Conservation (phyloP, 2,329 filamentous ascomycete species). For the Epichloe scottii region DNA sequence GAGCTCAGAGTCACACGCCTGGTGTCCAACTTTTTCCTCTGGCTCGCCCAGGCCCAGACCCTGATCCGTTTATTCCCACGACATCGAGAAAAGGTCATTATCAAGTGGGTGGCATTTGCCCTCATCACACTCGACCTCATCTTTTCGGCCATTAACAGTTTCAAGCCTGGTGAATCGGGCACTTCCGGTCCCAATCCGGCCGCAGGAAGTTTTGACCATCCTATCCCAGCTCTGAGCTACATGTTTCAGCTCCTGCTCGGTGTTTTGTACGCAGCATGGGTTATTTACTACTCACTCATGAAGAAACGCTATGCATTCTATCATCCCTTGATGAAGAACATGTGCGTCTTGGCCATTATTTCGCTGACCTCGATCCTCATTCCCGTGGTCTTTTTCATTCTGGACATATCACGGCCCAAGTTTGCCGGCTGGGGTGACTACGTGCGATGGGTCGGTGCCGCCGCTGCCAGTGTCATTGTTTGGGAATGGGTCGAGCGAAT, state of each 20-base stretch:
- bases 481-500: slow-evolving; percentile 98
- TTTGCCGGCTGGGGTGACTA: slow-evolving; percentile 92
- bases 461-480: slow-evolving; percentile 88
- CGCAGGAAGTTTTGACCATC: slow-evolving; percentile 71
- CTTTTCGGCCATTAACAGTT: slow-evolving; percentile 87
- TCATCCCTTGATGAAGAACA: slow-evolving; percentile 82
- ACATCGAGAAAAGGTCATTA: slow-evolving; percentile 93
- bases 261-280: slow-evolving; percentile 82
- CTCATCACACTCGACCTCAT: slow-evolving; percentile 83
- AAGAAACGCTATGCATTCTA: slow-evolving; percentile 88
- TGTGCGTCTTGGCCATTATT: slow-evolving; percentile 65
- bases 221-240: slow-evolving; percentile 82
- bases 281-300: slow-evolving; percentile 84
- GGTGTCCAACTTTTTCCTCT: slow-evolving; percentile 91
- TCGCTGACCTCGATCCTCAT: slow-evolving; percentile 75
- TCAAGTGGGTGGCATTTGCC: slow-evolving; percentile 96
- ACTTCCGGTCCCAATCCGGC: slow-evolving; percentile 39
- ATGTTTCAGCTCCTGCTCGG: slow-evolving; percentile 80
- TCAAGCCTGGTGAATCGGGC: slow-evolving; percentile 38
- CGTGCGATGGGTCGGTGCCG: slow-evolving; percentile 90
- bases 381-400: slow-evolving; percentile 83
- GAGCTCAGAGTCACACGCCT: slow-evolving; percentile 84
- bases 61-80: slow-evolving; percentile 90
- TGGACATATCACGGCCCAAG: slow-evolving; percentile 75
- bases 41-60: slow-evolving; percentile 95